phyloP scores from a whole-genome alignment of 208 protist species.

The Leishmania aethiopica region DNA sequence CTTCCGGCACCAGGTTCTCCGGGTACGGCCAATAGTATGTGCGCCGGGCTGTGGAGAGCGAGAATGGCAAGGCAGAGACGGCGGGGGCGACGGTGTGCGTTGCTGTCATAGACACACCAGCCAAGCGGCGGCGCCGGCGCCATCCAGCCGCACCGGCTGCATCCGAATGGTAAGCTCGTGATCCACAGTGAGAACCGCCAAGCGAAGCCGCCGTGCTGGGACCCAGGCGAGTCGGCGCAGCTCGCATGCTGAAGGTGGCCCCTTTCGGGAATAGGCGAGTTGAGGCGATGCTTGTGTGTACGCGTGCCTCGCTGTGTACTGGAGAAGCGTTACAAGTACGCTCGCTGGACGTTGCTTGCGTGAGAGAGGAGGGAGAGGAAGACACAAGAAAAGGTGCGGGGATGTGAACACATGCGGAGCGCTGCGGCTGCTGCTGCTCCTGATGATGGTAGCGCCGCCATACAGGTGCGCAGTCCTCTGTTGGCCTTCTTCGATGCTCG shows the following conservation, averaged over 20 bases:
- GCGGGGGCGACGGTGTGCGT: background rate
- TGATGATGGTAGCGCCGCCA: background rate
- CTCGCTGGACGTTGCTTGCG: background rate
- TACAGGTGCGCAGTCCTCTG: background rate
- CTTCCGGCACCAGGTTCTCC: slow-evolving; percentile 80
- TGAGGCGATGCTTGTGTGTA: background rate
- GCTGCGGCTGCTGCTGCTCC: background rate
- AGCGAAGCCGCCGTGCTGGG: background rate
- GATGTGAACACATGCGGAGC: background rate
- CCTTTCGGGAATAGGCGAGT: background rate
- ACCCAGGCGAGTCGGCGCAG: background rate
- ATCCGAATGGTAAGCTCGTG: background rate
- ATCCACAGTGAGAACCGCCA: background rate
- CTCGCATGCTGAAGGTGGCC: background rate
- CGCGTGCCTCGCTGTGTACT: background rate
- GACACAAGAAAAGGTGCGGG: background rate
- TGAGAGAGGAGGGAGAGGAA: background rate
- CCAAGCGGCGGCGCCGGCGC: background rate
- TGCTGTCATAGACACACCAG: background rate
- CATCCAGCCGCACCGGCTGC: background rate
- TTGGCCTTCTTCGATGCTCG: background rate
- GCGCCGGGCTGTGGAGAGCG: slow-evolving; percentile 29
- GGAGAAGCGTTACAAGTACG: background rate
- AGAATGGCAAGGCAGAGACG: background rate
- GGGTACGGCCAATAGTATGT: slow-evolving; percentile 78